Evolutionary conservation across 164 flowering plant genomes (phyloP).

Genomic region (Magnolia sinica): DNA sequence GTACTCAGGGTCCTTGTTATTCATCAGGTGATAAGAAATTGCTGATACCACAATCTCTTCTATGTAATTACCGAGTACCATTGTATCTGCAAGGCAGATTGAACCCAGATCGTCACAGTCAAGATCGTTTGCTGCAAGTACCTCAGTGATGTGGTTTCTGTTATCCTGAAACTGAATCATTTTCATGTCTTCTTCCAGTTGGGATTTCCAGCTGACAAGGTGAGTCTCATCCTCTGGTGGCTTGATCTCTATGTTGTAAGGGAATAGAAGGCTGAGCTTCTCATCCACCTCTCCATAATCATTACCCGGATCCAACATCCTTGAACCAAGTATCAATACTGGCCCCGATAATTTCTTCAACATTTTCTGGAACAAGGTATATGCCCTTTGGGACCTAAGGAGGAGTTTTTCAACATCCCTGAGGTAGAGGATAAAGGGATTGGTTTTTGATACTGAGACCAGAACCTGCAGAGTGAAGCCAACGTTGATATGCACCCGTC

Average conservation of each 20-base stretch:
- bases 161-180: constrained; percentile 77
- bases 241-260: constrained; percentile 79
- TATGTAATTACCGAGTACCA: constrained; percentile 65
- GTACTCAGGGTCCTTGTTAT: constrained; percentile 70
- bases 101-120: constrained; percentile 88
- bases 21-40: constrained; percentile 86
- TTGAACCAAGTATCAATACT: constrained; percentile 83
- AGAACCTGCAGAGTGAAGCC: constrained; percentile 50
- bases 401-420: constrained; percentile 78
- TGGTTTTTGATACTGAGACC: constrained; percentile 53
- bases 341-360: constrained; percentile 71
- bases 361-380: constrained; percentile 76
- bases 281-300: constrained; percentile 62
- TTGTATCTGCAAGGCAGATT: constrained; percentile 61
- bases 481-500: neutral
- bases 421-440: constrained; percentile 72
- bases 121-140: constrained; percentile 78
- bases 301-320: constrained; percentile 37
- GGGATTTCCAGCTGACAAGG: constrained; percentile 81
- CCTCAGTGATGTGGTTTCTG: constrained; percentile 79
- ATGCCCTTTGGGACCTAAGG: constrained; percentile 55
- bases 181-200: constrained; percentile 88
- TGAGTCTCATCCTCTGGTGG: constrained; percentile 80
- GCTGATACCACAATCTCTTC: constrained; percentile 96
- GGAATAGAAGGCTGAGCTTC: constrained; percentile 57